phyloP scores from a whole-genome alignment of 23 red algal genomes.

The Gracilaria domingensis region DNA sequence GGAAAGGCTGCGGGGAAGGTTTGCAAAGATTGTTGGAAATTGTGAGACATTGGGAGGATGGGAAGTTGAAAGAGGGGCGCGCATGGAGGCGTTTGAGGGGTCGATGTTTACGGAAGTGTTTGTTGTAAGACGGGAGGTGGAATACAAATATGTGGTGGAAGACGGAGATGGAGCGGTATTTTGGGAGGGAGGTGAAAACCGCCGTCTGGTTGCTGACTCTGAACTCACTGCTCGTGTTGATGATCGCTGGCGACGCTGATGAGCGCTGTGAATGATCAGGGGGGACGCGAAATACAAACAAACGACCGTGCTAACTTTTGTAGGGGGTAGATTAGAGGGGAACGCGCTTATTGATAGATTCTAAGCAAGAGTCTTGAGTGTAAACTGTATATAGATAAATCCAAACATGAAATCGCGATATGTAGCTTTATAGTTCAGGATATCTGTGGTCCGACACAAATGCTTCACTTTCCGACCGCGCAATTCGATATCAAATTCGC shows the following conservation, averaged over 20 bases:
- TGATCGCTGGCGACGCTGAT: neutral
- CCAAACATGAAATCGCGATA: no score
- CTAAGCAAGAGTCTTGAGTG: no score
- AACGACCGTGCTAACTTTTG: no score
- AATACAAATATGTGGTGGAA: constrained; percentile 12
- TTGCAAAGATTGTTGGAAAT: neutral
- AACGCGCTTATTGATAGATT: neutral
- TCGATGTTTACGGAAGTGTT: neutral
- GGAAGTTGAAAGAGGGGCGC: neutral
- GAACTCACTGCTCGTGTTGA: neutral
- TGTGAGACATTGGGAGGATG: neutral
- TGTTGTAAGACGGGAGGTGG: neutral
- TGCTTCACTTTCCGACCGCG: no score
- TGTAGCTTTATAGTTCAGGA: no score
- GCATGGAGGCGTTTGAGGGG: neutral
- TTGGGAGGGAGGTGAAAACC: neutral
- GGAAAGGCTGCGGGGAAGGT: neutral
- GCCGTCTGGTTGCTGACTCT: neutral
- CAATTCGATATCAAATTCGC: no score
- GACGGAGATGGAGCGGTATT: neutral
- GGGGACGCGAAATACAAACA: no score
- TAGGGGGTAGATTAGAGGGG: no score
- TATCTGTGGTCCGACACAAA: no score
- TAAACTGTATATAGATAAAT: no score
- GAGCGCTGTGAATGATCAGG: no score